phyloP scores from a whole-genome alignment of 331 rosid genomes.

The Stylosanthes scabra region DNA sequence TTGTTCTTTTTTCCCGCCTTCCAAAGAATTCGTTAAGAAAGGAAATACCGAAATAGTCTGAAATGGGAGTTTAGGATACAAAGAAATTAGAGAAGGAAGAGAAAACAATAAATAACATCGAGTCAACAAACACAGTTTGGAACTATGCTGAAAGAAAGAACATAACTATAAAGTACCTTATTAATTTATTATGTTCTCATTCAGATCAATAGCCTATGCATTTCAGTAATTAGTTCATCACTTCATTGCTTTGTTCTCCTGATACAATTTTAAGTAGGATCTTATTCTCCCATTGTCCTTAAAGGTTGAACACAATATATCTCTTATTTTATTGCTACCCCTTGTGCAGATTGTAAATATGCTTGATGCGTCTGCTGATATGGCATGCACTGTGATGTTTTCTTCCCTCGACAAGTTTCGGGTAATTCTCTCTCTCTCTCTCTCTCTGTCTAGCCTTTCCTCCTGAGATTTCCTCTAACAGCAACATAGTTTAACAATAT shows the following conservation, averaged over 20 bases:
- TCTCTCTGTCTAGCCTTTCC: not conserved
- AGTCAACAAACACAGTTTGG: no score
- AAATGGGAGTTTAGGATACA: no score
- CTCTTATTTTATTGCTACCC: not conserved
- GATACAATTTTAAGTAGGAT: slow-evolving; percentile 16
- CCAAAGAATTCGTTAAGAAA: not conserved
- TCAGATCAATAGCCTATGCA: slow-evolving; percentile 20
- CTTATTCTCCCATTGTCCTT: not conserved
- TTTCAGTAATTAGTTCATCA: not conserved
- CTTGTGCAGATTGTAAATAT: slow-evolving; percentile 73
- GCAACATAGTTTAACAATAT: not conserved
- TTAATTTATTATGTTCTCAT: slow-evolving; percentile 13
- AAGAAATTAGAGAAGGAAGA: not conserved
- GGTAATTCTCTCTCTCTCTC: slow-evolving; percentile 51
- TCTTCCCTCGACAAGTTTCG: slow-evolving; percentile 55
- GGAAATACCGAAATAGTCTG: not conserved
- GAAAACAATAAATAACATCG: no score
- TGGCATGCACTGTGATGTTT: slow-evolving; percentile 59
- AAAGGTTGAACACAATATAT: slow-evolving; percentile 7
- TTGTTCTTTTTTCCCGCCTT: slow-evolving; percentile 13
- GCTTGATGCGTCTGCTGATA: slow-evolving; percentile 68
- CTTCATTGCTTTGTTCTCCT: slow-evolving; percentile 3
- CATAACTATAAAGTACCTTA: not conserved
- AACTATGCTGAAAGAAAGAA: no score
- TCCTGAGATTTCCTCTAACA: no score